Evolutionary conservation across 169 alveolate species (phyloP).

Genomic region (Babesia divergens): DNA sequence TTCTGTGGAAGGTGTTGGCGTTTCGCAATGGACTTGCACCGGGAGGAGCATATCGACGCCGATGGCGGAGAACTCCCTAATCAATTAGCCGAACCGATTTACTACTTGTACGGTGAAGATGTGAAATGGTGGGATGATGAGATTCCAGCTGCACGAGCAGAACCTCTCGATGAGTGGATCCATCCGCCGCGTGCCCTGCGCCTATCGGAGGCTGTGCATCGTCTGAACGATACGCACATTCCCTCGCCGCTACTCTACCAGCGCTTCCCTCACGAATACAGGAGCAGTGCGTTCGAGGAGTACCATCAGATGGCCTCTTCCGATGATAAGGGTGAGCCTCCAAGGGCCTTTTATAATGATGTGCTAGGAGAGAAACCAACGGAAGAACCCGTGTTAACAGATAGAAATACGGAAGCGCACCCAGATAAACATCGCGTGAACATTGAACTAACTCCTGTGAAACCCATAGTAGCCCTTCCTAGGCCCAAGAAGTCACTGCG

Average conservation of each 20-base stretch:
- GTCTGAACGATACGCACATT: constrained; percentile 27
- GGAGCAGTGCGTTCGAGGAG: constrained; percentile 4
- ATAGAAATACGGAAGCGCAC: background rate
- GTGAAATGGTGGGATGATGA: constrained; percentile 30
- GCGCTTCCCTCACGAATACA: constrained; percentile 39
- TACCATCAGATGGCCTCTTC: background rate
- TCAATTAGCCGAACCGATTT: constrained; percentile 1
- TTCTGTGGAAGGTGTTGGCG: background rate
- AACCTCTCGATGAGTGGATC: background rate
- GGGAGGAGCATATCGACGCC: background rate
- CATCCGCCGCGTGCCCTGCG: constrained; percentile 14
- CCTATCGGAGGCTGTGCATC: constrained; percentile 15
- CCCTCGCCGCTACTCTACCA: constrained; percentile 27
- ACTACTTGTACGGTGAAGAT: constrained; percentile 15
- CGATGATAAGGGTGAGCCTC: background rate
- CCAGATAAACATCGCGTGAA: background rate
- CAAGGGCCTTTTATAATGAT: background rate
- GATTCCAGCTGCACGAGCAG: background rate
- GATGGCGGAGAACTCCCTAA: background rate
- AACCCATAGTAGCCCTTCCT: background rate
- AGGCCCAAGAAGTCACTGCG: constrained; percentile 56
- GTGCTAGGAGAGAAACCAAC: background rate
- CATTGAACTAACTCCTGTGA: constrained; percentile 22
- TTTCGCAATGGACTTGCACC: background rate
- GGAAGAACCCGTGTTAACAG: background rate